Conservation (phyloP, 352 stramenopile genomes). For the Phytophthora melonis region DNA sequence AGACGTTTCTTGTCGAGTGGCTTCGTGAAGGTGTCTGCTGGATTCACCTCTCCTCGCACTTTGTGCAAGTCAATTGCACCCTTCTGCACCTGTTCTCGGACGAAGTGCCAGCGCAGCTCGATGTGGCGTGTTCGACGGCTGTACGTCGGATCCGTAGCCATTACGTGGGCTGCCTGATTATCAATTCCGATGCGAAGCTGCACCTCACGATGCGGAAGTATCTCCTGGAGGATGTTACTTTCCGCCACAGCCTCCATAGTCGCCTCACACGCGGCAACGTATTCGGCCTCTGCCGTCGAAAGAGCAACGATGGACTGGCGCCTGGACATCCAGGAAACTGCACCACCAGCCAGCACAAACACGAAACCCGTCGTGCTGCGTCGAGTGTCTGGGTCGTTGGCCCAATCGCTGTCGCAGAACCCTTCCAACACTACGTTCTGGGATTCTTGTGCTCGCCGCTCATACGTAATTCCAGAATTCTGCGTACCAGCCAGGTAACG, state of each 20-base stretch:
- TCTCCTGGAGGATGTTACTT: slow-evolving; percentile 12
- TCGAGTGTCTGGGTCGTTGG: slow-evolving; percentile 6
- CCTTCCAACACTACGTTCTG: not conserved
- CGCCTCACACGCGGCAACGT: slow-evolving; percentile 7
- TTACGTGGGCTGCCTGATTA: slow-evolving; percentile 2
- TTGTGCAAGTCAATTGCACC: not conserved
- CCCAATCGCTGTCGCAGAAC: slow-evolving; percentile 14
- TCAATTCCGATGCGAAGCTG: slow-evolving; percentile 1
- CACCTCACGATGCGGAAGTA: not conserved
- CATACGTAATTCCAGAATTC: no score
- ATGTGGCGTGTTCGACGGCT: slow-evolving; percentile 5
- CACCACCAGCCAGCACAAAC: slow-evolving; percentile 1
- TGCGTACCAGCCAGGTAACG: no score
- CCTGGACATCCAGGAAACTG: slow-evolving; percentile 7
- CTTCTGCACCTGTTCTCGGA: slow-evolving; percentile 6
- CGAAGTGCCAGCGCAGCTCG: slow-evolving; percentile 3
- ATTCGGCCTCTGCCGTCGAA: not conserved
- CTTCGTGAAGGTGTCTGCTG: slow-evolving; percentile 4
- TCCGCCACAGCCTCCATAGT: slow-evolving; percentile 6
- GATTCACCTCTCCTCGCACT: slow-evolving; percentile 1
- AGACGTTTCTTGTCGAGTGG: slow-evolving; percentile 2
- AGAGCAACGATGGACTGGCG: not conserved
- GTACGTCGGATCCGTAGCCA: slow-evolving; percentile 3
- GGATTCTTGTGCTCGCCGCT: no score
- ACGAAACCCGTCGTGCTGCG: slow-evolving; percentile 14